Evolutionary conservation across 495 filamentous ascomycete species (phyloP).

Genomic region (Umbilicaria muhlenbergii): DNA sequence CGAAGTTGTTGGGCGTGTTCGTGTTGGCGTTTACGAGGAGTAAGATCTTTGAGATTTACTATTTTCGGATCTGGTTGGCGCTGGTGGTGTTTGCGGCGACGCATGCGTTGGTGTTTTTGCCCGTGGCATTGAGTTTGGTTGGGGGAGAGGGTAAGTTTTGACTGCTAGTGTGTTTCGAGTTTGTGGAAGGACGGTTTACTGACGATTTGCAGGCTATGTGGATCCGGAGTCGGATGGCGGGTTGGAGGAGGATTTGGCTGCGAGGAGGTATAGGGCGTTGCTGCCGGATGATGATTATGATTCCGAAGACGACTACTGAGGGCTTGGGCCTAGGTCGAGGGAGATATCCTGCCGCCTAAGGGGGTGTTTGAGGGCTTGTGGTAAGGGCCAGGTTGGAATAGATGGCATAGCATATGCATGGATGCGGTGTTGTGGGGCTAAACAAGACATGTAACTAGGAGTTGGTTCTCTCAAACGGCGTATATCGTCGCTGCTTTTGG

Average conservation of each 20-base stretch:
- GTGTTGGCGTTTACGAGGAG: constrained; percentile 89
- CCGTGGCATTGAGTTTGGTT: constrained; percentile 72
- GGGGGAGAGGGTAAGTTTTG: constrained; percentile 57
- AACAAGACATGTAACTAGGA: too few species aligned
- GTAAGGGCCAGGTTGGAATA: too few species aligned
- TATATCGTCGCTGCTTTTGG: too few species aligned
- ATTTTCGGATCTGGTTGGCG: constrained; percentile 90
- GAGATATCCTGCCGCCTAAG: too few species aligned
- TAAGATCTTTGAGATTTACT: constrained; percentile 99
- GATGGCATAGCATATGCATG: too few species aligned
- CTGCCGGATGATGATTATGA: constrained; percentile 35
- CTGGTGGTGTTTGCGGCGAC: constrained; percentile 77
- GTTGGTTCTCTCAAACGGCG: too few species aligned
- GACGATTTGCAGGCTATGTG: constrained; percentile 45
- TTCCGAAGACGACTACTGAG: constrained; percentile 32
- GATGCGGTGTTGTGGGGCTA: too few species aligned
- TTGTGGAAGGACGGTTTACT: constrained; percentile 6
- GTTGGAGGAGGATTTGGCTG: constrained; percentile 65
- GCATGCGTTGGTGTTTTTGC: constrained; percentile 83
- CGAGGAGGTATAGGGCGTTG: constrained; percentile 32
- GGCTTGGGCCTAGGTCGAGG: background rate
- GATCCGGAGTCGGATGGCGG: constrained; percentile 74
- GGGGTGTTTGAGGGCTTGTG: too few species aligned
- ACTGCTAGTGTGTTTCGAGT: too few species aligned
- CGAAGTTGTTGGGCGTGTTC: constrained; percentile 81